Conservation (phyloP, 768 basidiomycete species). For the Naganishia antarctica region DNA sequence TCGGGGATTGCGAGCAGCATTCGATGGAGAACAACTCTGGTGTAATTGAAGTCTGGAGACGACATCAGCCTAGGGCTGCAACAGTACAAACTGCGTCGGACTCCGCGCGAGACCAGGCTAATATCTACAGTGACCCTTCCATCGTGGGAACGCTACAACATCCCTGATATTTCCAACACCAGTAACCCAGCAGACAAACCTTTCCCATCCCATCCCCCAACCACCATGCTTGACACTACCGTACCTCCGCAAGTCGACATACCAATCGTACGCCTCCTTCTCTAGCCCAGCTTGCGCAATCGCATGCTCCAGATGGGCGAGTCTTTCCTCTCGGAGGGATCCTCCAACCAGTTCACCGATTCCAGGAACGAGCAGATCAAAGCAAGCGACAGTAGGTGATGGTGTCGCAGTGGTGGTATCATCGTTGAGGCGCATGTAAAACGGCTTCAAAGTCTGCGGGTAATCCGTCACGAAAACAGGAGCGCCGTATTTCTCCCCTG, state of each 20-base stretch:
- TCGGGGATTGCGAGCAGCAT: no score
- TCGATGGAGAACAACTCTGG: no score
- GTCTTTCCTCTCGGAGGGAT: constrained; percentile 61
- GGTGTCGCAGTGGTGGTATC: constrained; percentile 10
- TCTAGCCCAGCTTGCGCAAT: constrained; percentile 57
- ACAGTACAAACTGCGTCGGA: no score
- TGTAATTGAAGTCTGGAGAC: no score
- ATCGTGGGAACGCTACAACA: constrained; percentile 84
- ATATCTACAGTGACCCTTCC: constrained; percentile 53
- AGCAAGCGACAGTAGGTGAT: constrained; percentile 71
- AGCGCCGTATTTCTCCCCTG: constrained; percentile 61
- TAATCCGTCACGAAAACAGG: constrained; percentile 93
- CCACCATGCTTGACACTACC: constrained; percentile 91
- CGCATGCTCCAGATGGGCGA: constrained; percentile 43
- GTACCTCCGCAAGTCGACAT: constrained; percentile 72
- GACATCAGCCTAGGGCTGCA: no score
- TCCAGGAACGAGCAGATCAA: constrained; percentile 83
- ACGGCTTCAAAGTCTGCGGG: constrained; percentile 75
- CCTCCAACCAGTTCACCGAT: constrained; percentile 90
- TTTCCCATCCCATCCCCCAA: constrained; percentile 92
- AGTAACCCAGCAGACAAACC: constrained; percentile 77
- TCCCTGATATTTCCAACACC: constrained; percentile 89
- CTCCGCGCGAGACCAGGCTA: constrained; percentile 22
- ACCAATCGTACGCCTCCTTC: constrained; percentile 54
- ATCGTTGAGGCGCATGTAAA: constrained; percentile 73